Base-by-base conservation (phyloP, 1,284 basidiomycete species). In the Ceratobasidium sp. region DNA sequence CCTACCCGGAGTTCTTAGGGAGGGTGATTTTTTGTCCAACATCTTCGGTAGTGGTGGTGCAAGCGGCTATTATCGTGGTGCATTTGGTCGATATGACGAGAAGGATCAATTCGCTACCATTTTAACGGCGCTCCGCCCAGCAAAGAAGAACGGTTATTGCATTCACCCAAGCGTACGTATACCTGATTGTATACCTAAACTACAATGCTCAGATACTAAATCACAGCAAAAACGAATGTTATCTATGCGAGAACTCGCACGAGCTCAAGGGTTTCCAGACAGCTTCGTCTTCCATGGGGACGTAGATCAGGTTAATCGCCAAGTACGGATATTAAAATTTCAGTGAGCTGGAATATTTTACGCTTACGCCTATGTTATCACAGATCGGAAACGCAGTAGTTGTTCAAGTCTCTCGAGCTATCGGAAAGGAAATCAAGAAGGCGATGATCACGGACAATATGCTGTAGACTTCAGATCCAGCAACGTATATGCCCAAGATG, bases 141-240 rank as follows among this genome's bases (percentile, higher is more conserved):
- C 67, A 3, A 71, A 60, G 21, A 71, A 60, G 57, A 71, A 71
- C 28, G 67, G 67, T 18, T 71, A 59, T 18, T 71, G 67, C 39
- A 52, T 71, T 50, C 67, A 71, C 21, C 67, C 67, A 10, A 57
- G 59, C n/a, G 67, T 71, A 30, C 9, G 48, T 3, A 4, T 67
- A 23, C 23, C 16, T 48, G 16, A 30, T 50, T 39, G 10, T 28
- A 32, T 21, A 9, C n/a, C n/a, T 30, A n/a, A 18, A 36, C 1
- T 18, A 43, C 30, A 3, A 3, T 58, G n/a, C 53, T 21, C 16
- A 48, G n/a, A 9, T 70, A n/a, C 18, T 36, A 23, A 8, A 3
- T 2, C 26, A n/a, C 36, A 71, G 67, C 67, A 71, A 71, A 71
- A 71, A 32, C 55, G 67, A 8, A 71, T 71, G 67, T 52, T 71